Conservation (phyloP, 129 eudicot genomes). For the Ambrosia trifida region DNA sequence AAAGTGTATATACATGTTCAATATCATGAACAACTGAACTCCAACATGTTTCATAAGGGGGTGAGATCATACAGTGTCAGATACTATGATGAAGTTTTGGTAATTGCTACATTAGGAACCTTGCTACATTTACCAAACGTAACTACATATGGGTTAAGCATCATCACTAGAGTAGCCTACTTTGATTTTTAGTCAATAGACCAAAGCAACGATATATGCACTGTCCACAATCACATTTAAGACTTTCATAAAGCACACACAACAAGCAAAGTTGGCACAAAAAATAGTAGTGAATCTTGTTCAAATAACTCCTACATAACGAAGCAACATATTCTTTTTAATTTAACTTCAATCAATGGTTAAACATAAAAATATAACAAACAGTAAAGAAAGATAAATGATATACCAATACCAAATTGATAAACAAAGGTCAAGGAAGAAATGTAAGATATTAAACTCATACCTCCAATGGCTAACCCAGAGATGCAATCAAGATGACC, state of each 20-base stretch:
- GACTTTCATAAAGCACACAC: too few species aligned
- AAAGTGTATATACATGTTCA: neutral
- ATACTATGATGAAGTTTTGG: neutral
- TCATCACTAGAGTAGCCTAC: neutral
- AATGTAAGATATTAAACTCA: neutral
- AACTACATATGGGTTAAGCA: constrained; percentile 5
- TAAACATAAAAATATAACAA: neutral
- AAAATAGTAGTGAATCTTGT: neutral
- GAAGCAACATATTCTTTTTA: too few species aligned
- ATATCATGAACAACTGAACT: neutral
- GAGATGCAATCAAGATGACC: constrained; percentile 79
- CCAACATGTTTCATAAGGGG: neutral
- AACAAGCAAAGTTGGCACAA: neutral
- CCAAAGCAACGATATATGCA: neutral
- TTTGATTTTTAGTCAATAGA: neutral
- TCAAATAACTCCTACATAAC: too few species aligned
- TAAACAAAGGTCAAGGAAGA: constrained; percentile 11
- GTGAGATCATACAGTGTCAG: neutral
- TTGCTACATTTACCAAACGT: neutral
- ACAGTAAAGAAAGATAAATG: neutral
- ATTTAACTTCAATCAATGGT: neutral
- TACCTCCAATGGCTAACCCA: constrained; percentile 83
- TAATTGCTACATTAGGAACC: neutral
- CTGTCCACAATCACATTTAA: too few species aligned
- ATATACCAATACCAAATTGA: neutral